Evolutionary conservation across 768 basidiomycete species (phyloP).

Genomic region (Amanita exitialis): DNA sequence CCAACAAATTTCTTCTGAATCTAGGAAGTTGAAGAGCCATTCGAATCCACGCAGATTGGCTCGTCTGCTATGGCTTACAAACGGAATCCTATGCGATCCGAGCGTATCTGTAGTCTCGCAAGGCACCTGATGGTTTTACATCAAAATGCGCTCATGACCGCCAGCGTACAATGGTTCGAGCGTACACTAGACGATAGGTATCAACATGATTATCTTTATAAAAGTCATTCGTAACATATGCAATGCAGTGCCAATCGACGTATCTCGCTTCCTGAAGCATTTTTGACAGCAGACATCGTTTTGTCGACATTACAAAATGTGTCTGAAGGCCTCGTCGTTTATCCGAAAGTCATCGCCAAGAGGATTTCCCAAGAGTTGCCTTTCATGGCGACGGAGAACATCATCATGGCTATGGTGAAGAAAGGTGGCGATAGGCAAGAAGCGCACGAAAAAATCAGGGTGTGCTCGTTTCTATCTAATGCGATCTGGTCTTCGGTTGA

Average conservation of each 20-base stretch:
- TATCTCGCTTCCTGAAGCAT: conserved; percentile 93
- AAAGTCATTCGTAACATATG: not conserved
- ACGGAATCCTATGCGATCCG: conserved; percentile 97
- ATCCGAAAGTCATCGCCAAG: conserved; percentile 89
- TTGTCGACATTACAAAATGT: conserved; percentile 94
- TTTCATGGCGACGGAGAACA: conserved; percentile 99
- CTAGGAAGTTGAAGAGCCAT: conserved; percentile 96
- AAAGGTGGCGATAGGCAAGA: conserved; percentile 92
- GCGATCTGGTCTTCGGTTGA: not conserved
- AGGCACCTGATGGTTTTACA: conserved; percentile 93
- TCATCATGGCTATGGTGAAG: conserved; percentile 98
- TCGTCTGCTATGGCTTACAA: conserved; percentile 99
- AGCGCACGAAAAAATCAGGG: conserved; percentile 92
- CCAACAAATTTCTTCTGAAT: not conserved
- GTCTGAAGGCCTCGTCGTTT: conserved; percentile 98
- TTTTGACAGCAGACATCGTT: conserved; percentile 94
- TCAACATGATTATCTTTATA: too few species aligned
- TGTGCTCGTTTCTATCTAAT: conserved; percentile 19
- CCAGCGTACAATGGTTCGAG: conserved; percentile 97
- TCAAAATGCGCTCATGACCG: conserved; percentile 93
- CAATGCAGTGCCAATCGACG: conserved; percentile 80
- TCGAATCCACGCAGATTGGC: conserved; percentile 97
- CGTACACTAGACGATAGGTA: conserved; percentile 94
- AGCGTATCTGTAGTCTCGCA: conserved; percentile 94
- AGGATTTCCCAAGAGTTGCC: conserved; percentile 92